phyloP scores from a whole-genome alignment of 1,139 yeast species.

The Pichia sp. region DNA sequence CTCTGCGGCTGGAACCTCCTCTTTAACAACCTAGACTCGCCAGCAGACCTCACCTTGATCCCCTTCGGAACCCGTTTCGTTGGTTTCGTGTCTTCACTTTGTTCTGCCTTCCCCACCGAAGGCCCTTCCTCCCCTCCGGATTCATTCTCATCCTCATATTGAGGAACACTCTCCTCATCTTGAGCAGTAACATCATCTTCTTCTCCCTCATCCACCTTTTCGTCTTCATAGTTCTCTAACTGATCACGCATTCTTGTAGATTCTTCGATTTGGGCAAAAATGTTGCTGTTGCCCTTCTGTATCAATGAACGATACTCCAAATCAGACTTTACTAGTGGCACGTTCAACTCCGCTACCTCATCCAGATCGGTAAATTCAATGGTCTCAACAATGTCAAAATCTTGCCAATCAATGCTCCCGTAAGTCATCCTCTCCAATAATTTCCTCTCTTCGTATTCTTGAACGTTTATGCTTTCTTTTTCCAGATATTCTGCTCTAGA shows the following conservation, averaged over 20 bases:
- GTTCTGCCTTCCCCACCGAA: background rate
- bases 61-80: slow-evolving; percentile 40
- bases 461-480: slow-evolving; percentile 35
- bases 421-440: slow-evolving; percentile 46
- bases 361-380: slow-evolving; percentile 66
- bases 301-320: slow-evolving; percentile 60
- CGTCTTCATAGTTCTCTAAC: slow-evolving; percentile 2
- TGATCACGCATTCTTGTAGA: background rate
- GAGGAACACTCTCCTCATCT: slow-evolving; percentile 16
- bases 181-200: slow-evolving; percentile 8
- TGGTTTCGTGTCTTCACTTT: background rate
- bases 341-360: slow-evolving; percentile 55
- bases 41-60: slow-evolving; percentile 65
- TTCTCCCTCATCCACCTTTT: slow-evolving; percentile 4
- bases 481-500: slow-evolving; percentile 57
- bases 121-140: background rate
- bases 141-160: slow-evolving; percentile 6
- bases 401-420: slow-evolving; percentile 87
- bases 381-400: slow-evolving; percentile 67
- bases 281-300: slow-evolving; percentile 32
- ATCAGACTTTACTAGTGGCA: slow-evolving; percentile 57
- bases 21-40: slow-evolving; percentile 52
- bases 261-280: slow-evolving; percentile 5
- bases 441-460: slow-evolving; percentile 27
- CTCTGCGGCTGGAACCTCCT: slow-evolving; percentile 17